Percentiles rank a stretch among this genome's conserved stretches.
Conservation (phyloP, 2,329 filamentous ascomycete genomes). For the Fusarium lateritium region DNA sequence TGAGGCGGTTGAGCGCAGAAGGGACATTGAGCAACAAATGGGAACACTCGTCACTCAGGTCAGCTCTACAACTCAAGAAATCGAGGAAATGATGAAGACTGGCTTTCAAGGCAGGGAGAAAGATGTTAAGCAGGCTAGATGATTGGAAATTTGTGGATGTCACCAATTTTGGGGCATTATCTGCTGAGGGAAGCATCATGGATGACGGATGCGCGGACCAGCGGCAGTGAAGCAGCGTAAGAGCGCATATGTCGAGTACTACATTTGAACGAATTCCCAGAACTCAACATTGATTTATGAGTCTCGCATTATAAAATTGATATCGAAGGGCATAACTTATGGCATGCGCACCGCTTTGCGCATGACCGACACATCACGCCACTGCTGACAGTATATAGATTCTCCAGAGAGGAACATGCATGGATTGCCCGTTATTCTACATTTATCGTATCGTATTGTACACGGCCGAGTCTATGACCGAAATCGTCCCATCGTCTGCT, state of each 20-base stretch:
- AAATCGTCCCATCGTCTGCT: constrained; percentile 8
- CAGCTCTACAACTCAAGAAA: constrained; percentile 33
- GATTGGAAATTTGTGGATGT: not conserved
- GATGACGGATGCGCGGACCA: not conserved
- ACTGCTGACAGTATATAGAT: constrained; percentile 18
- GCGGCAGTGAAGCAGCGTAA: not conserved
- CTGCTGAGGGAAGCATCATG: not conserved
- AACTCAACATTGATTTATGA: not conserved
- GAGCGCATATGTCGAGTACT: not conserved
- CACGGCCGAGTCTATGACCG: constrained; percentile 34
- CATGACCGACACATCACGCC: constrained; percentile 39
- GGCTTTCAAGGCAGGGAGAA: constrained; percentile 49
- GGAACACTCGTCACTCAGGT: constrained; percentile 41
- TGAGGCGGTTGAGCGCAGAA: constrained; percentile 45
- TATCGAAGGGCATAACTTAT: not conserved
- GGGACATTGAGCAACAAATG: constrained; percentile 50
- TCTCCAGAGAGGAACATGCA: constrained; percentile 42
- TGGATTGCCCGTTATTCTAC: constrained; percentile 46
- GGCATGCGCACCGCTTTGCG: not conserved
- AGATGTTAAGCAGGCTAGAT: constrained; percentile 37
- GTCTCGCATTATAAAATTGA: not conserved
- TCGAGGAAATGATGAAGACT: constrained; percentile 52
- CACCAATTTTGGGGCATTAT: not conserved
- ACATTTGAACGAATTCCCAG: not conserved
- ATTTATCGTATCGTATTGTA: constrained; percentile 45